These are phyloP conservation scores for Ophiostoma tasmaniense DNA, from an alignment of 2,329 filamentous ascomycete species.

Conservation along the genomic window DNA sequence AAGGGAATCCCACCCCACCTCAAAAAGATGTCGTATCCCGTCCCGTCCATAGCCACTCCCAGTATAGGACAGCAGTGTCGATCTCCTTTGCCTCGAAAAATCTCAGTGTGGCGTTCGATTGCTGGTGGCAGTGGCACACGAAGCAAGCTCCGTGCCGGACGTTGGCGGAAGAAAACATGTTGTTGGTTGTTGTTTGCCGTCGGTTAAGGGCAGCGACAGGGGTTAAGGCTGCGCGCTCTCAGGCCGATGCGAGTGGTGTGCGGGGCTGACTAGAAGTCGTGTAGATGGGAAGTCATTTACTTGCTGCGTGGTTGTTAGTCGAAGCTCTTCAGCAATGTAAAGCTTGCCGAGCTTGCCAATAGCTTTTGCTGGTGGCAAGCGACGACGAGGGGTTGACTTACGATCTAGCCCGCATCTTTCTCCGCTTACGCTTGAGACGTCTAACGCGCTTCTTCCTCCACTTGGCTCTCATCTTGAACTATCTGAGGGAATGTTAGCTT, in stretches of 20 bases:
- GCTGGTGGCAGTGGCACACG: constrained; percentile 8
- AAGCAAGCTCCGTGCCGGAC: constrained; percentile 5
- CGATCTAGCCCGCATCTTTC: constrained; percentile 98
- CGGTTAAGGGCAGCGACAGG: neutral
- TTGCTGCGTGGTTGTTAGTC: constrained; percentile 16
- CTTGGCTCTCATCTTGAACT: constrained; percentile 79
- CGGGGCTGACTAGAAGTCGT: constrained; percentile 18
- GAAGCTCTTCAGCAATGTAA: neutral
- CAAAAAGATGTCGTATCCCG: neutral
- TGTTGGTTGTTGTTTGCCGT: constrained; percentile 1
- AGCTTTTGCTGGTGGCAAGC: neutral
- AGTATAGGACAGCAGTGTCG: constrained; percentile 6
- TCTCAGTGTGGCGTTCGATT: constrained; percentile 4
- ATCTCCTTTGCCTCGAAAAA: neutral
- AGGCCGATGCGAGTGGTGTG: constrained; percentile 11
- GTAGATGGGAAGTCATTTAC: constrained; percentile 17
- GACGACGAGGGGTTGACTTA: constrained; percentile 44
- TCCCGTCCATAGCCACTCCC: constrained; percentile 6
- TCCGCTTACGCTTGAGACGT: constrained; percentile 99
- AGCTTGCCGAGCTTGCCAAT: neutral
- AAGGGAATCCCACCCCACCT: constrained; percentile 12
- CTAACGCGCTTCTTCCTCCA: constrained; percentile 99
- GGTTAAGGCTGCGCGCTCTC: constrained; percentile 7
- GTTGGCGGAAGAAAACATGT: constrained; percentile 2
- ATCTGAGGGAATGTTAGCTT: constrained; percentile 23